Percentiles rank a stretch among this genome's conserved stretches.
Evolutionary conservation across 129 eudicot genomes (phyloP).

Genomic region (Flaveria sonorensis): DNA sequence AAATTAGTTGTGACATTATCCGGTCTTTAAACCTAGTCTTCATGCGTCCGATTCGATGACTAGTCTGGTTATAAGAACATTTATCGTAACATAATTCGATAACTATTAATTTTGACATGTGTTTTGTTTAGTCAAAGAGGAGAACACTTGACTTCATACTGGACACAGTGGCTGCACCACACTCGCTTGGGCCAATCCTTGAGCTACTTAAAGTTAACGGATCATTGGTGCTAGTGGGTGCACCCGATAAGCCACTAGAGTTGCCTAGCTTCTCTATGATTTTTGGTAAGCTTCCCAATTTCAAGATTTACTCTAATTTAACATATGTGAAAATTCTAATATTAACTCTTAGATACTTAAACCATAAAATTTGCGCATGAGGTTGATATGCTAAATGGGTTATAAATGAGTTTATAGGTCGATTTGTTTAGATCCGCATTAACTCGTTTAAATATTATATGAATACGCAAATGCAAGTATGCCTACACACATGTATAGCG

Average conservation of each 20-base stretch:
- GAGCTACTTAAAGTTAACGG: slow-evolving; percentile 85
- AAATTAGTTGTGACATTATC: no score
- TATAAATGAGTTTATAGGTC: neutral
- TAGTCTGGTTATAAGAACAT: no score
- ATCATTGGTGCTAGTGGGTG: slow-evolving; percentile 75
- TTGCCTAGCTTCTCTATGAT: slow-evolving; percentile 76
- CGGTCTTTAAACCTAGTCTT: no score
- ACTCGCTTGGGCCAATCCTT: slow-evolving; percentile 69
- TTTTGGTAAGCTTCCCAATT: slow-evolving; percentile 50
- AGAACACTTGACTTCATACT: slow-evolving; percentile 79
- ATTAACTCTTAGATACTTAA: no score
- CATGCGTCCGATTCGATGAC: no score
- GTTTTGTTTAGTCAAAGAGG: slow-evolving; percentile 45
- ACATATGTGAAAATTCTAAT: no score
- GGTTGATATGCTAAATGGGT: neutral
- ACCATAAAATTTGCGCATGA: neutral
- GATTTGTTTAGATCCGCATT: neutral
- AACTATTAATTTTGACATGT: neutral
- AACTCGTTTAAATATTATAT: neutral
- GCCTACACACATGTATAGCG: neutral
- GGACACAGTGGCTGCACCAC: slow-evolving; percentile 81
- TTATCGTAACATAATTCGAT: slow-evolving; percentile 4
- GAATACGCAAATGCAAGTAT: neutral
- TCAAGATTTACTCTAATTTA: no score
- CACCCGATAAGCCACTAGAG: slow-evolving; percentile 88